Evolutionary conservation across 2,329 filamentous ascomycete genomes (phyloP).

Genomic region (Trichoderma citrinoviride): DNA sequence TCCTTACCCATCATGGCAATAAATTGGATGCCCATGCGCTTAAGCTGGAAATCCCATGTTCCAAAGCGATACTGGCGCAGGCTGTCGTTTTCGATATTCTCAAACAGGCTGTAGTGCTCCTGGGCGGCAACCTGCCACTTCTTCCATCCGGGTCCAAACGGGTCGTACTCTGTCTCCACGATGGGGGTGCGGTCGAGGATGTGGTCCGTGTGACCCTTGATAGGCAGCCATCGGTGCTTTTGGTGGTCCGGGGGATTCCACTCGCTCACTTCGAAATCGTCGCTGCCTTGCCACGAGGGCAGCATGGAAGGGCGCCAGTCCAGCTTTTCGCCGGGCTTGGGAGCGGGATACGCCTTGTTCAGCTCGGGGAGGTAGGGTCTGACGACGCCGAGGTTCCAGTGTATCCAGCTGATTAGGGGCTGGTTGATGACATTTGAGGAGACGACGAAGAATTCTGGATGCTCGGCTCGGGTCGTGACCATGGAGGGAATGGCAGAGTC

Average conservation of each 20-base stretch:
- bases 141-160: slow-evolving; percentile 43
- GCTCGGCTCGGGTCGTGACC: slow-evolving; percentile 49
- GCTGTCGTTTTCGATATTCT: slow-evolving; percentile 48
- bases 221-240: slow-evolving; percentile 51
- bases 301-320: slow-evolving; percentile 42
- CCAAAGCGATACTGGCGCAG: slow-evolving; percentile 49
- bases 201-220: slow-evolving; percentile 36
- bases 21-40: slow-evolving; percentile 54
- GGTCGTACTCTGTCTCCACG: slow-evolving; percentile 46
- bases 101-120: slow-evolving; percentile 47
- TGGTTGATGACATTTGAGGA: slow-evolving; percentile 58
- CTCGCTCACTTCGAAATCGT: slow-evolving; percentile 32
- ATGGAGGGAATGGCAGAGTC: slow-evolving; percentile 49
- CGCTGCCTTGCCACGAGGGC: slow-evolving; percentile 35
- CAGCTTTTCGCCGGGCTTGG: slow-evolving; percentile 29
- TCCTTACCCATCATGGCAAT: slow-evolving; percentile 53
- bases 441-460: slow-evolving; percentile 50
- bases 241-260: slow-evolving; percentile 38
- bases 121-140: slow-evolving; percentile 52
- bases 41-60: slow-evolving; percentile 48
- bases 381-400: slow-evolving; percentile 52
- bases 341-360: slow-evolving; percentile 26
- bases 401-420: slow-evolving; percentile 52
- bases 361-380: slow-evolving; percentile 53
- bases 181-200: slow-evolving; percentile 47